A percentile compares a stretch with the other conserved stretches of the same genome.
phyloP scores from a whole-genome alignment of 2,329 filamentous ascomycete species.

The Gaeumannomyces sp. region DNA sequence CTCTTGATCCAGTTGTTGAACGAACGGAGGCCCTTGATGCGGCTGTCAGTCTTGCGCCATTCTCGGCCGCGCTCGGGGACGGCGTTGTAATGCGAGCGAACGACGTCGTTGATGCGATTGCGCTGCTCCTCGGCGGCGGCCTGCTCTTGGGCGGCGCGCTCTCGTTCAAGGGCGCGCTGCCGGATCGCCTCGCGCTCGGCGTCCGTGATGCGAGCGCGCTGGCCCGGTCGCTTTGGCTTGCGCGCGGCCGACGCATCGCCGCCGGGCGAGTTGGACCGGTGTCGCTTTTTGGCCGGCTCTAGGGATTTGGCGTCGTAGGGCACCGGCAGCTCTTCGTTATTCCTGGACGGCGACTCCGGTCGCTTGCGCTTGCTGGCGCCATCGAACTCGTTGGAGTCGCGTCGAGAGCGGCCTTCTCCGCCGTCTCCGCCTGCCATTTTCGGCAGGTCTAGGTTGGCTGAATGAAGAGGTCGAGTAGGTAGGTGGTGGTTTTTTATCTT shows the following conservation, averaged over 20 bases:
- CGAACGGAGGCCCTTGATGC: conserved; percentile 87
- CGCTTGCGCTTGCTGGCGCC: conserved; percentile 51
- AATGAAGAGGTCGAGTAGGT: conserved; percentile 15
- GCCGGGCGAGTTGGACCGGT: conserved; percentile 43
- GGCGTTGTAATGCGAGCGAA: conserved; percentile 90
- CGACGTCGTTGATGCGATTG: conserved; percentile 72
- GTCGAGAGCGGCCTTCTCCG: conserved; percentile 20
- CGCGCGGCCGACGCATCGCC: conserved; percentile 38
- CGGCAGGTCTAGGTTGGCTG: conserved; percentile 9
- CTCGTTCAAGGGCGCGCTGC: conserved; percentile 48
- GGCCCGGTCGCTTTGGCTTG: conserved; percentile 61
- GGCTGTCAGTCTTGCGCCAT: conserved; percentile 89
- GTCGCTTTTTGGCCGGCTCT: conserved; percentile 52
- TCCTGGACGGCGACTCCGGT: conserved; percentile 25
- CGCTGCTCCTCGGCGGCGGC: conserved; percentile 36
- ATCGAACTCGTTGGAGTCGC: conserved; percentile 48
- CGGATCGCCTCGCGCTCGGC: conserved; percentile 63
- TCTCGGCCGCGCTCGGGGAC: conserved; percentile 90
- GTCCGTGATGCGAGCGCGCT: conserved; percentile 60
- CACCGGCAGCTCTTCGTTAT: conserved; percentile 46
- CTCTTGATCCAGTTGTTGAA: conserved; percentile 99
- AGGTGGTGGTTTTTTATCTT: background rate
- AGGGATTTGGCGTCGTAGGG: conserved; percentile 55
- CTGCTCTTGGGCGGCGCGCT: conserved; percentile 38
- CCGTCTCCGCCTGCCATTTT: conserved; percentile 18